Evolutionary conservation across 768 basidiomycete species (phyloP).

Genomic region (Rhodotorula babjevae): DNA sequence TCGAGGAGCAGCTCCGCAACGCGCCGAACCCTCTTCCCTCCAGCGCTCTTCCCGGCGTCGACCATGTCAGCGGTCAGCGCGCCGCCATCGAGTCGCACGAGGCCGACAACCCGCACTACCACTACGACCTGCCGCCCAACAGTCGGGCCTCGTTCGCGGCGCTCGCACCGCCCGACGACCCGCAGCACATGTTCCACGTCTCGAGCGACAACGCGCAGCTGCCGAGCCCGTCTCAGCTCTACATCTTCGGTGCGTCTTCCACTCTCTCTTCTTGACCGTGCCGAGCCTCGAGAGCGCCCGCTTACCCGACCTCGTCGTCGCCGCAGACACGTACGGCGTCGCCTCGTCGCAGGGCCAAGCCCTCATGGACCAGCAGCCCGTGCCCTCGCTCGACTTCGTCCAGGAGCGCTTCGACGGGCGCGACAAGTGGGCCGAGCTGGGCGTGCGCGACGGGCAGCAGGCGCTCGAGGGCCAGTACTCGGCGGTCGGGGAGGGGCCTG

Average conservation of each 20-base stretch:
- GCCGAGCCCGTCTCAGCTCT: slow-evolving; percentile 15
- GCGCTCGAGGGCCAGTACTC: not conserved
- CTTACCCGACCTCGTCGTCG: not conserved
- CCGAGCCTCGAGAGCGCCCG: not conserved
- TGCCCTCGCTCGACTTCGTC: slow-evolving; percentile 6
- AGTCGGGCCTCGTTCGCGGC: not conserved
- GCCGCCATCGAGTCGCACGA: not conserved
- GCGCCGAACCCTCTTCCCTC: not conserved
- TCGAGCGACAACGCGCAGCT: not conserved
- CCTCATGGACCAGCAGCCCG: not conserved
- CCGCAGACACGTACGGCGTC: slow-evolving; percentile 16
- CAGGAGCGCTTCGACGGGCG: slow-evolving; percentile 1
- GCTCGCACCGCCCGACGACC: not conserved
- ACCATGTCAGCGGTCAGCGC: not conserved
- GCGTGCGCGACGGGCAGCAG: not conserved
- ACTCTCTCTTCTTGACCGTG: not conserved
- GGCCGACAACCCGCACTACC: not conserved
- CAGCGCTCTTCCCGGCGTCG: not conserved
- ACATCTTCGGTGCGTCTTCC: slow-evolving; percentile 18
- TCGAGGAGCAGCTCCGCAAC: not conserved
- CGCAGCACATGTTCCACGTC: not conserved
- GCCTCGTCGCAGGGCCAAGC: slow-evolving; percentile 10
- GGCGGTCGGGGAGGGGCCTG: not conserved
- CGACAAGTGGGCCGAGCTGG: slow-evolving; percentile 9
- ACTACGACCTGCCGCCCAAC: slow-evolving; percentile 1